Base-by-base conservation (phyloP, 495 filamentous ascomycete species). In the Jackrogersella minutella region DNA sequence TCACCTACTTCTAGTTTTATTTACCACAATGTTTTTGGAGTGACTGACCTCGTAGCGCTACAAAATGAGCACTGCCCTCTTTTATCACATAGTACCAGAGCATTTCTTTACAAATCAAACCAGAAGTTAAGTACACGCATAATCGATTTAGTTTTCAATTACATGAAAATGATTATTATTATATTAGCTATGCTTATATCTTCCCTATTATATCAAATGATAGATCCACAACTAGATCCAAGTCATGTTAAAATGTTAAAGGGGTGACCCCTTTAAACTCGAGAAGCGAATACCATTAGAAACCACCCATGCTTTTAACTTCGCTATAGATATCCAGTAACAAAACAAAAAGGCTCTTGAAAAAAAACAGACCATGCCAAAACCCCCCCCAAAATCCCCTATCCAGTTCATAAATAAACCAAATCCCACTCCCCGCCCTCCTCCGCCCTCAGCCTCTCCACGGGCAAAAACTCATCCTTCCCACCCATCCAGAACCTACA, bases 401-500 rank as follows among this genome's bases (percentile, higher is more conserved):
- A 51, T 34, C 0, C 11, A 19, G 16, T 14, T 59, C 31, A 68
- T 33, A 63, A 62, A 43, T 68, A 68, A 36, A 68, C 65, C 46
- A 68, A 49, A 56, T 68, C 65, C 65, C 65, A 68, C 36, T 62
- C 58, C 24, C 65, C 64, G 8, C 1, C 16, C 14, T 46, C 59
- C 8, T 34, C 65, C 14, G 14, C 14, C 33, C 10, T 40, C 51
- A 70, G 5, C 59, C 28, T 16, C 17, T 66, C 55, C 16, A 73
- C 67, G 0, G 70, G 67, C 36, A 73, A 59, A 5, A 70, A 34
- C 64, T 55, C 51, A 17, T 65, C 52, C 17, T 50, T 47, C 1
- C 33, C 67, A 1, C 67, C 70, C 0, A 22, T 58, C 70, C 67
- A 73, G 22, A 41, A 70, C 14, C 59, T n/a, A 34, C 70, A 73